Base-by-base conservation (phyloP, 495 filamentous ascomycete species). In the Aspergillus coremiiformis region DNA sequence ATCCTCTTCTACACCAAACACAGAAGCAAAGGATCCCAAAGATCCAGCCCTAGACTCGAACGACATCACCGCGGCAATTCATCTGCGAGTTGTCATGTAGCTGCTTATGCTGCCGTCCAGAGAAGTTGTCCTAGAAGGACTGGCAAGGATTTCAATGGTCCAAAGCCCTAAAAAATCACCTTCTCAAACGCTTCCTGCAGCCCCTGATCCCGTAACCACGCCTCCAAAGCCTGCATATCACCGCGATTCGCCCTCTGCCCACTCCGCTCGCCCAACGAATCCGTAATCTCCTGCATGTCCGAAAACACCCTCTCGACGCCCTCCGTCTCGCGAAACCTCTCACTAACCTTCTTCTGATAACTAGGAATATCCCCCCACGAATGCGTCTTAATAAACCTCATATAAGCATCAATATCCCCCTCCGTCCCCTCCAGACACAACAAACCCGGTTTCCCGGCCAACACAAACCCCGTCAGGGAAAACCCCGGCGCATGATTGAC, bases 211-310 rank as follows among this genome's bases (percentile, higher is more conserved):
- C 51, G 39, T 7, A 72, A 26, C 69, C 69, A 72, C 8, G 58
- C 66, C 52, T 72, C 69, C 47, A 72, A 44, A n/a, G 69, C 69
- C 55, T 72, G 69, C 69, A 72, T 72, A 64, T 72, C 69, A n/a
- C 69, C 69, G 10, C 69, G 60, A 56, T 72, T 72, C 0, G 69
- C 69, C 29, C 69, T 55, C 52, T 72, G 66, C 4, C 69, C 69
- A 32, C 69, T 57, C 20, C 69, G 54, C 22, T 65, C 68, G 5
- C 69, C 69, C 11, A 72, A 44, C 11, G 67, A 67, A 43, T 71
- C 66, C 14, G 69, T 72, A 21, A 72, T 72, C 42, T 72, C 69
- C 55, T 71, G 62, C 69, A 72, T 72, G 0, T 60, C 64, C 0
- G 47, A 15, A 42, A 72, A 72, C 4, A 64, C 67, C n/a, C 69